Evolutionary conservation across 1,284 basidiomycete species (phyloP).

Genomic region (Cronartium ribicola): DNA sequence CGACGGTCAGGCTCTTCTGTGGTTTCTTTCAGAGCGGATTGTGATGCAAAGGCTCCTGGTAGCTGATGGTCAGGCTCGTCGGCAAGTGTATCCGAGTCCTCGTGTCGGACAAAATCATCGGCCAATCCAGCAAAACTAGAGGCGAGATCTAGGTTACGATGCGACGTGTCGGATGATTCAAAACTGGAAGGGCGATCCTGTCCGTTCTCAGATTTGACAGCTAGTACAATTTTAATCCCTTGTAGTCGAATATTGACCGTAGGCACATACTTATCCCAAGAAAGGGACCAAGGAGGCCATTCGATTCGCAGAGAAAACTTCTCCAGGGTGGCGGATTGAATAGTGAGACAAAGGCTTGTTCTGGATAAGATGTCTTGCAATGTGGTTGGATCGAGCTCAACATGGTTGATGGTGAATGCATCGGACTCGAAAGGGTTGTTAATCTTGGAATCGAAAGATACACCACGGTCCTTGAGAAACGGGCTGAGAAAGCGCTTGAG

Average conservation of each 20-base stretch:
- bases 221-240: constrained; percentile 21
- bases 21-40: not conserved
- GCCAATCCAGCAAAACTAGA: constrained; percentile 26
- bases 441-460: constrained; percentile 20
- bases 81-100: constrained; percentile 4
- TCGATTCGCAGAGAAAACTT: constrained; percentile 32
- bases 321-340: constrained; percentile 2
- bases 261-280: constrained; percentile 33
- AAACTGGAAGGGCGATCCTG: not conserved
- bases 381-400: constrained; percentile 22
- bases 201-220: constrained; percentile 5
- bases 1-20: constrained; percentile 25
- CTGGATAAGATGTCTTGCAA: constrained; percentile 4
- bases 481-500: constrained; percentile 34
- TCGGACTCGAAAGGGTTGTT: constrained; percentile 11
- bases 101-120: constrained; percentile 35
- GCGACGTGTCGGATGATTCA: not conserved
- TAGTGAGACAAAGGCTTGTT: not conserved
- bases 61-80: constrained; percentile 30
- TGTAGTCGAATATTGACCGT: constrained; percentile 17
- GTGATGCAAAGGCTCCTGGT: constrained; percentile 33
- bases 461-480: constrained; percentile 28
- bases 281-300: constrained; percentile 40
- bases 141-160: constrained; percentile 19
- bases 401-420: constrained; percentile 26